phyloP scores from a whole-genome alignment of 768 basidiomycete genomes.

The Tulasnella sp. region DNA sequence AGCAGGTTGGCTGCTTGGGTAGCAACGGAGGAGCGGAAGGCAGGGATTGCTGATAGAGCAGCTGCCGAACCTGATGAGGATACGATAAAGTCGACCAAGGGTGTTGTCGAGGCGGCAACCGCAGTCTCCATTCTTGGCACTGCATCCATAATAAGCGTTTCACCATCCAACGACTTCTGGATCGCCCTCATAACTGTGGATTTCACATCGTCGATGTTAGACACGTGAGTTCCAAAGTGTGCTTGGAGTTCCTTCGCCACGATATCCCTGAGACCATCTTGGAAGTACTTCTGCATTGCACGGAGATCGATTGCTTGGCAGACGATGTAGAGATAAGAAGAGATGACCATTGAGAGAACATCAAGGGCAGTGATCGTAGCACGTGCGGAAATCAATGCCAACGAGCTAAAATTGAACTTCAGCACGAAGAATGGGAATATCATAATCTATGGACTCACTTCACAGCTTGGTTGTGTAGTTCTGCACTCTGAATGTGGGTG shows the following conservation, averaged over 20 bases:
- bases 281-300: conserved; percentile 56
- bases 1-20: conserved; percentile 35
- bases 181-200: conserved; percentile 26
- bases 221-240: conserved; percentile 30
- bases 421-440: neutral
- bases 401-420: conserved; percentile 38
- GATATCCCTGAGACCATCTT: conserved; percentile 35
- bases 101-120: conserved; percentile 45
- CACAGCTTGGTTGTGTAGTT: conserved; percentile 87
- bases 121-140: conserved; percentile 55
- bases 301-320: conserved; percentile 83
- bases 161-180: conserved; percentile 42
- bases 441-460: conserved; percentile 41
- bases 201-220: conserved; percentile 29
- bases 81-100: conserved; percentile 47
- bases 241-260: conserved; percentile 37
- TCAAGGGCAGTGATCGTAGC: conserved; percentile 68
- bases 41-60: conserved; percentile 28
- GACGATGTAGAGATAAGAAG: conserved; percentile 63
- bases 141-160: conserved; percentile 49
- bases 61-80: conserved; percentile 21
- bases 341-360: conserved; percentile 51
- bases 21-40: conserved; percentile 44
- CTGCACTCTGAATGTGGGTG: conserved; percentile 72
- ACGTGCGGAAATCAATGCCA: conserved; percentile 72